phyloP scores from a whole-genome alignment of 495 filamentous ascomycete species.

The Chaetomium fimeti region DNA sequence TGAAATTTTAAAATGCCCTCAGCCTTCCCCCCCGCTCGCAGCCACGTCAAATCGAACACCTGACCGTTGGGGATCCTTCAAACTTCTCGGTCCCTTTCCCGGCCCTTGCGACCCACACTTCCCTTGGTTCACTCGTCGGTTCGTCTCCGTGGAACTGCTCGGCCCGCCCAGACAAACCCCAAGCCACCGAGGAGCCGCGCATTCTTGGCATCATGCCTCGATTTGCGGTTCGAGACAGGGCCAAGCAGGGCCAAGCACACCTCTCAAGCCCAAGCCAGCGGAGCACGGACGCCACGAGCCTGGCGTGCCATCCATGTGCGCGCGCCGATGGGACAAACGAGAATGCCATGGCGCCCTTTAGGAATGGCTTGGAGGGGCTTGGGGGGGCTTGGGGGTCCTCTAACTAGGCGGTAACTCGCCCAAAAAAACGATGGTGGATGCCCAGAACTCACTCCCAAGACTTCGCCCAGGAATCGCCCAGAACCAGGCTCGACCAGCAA shows the following conservation, averaged over 20 bases:
- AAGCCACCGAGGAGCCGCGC: constrained; percentile 15
- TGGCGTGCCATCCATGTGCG: constrained; percentile 2
- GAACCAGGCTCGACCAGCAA: no score
- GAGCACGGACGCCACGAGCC: not conserved
- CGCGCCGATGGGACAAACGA: not conserved
- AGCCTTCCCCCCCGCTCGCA: not conserved
- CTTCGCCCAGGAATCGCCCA: no score
- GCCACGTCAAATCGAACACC: not conserved
- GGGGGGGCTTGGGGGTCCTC: no score
- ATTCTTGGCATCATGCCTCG: constrained; percentile 18
- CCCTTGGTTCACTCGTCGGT: not conserved
- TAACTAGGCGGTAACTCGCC: no score
- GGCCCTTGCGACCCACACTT: not conserved
- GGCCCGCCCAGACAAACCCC: constrained; percentile 6
- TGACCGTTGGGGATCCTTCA: not conserved
- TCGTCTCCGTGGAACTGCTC: constrained; percentile 3
- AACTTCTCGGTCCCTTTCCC: no score
- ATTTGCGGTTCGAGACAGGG: not conserved
- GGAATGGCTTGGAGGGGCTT: no score
- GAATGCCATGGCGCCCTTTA: not conserved
- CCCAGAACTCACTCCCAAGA: no score
- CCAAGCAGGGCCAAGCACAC: not conserved
- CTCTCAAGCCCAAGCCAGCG: no score
- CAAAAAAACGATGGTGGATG: no score
- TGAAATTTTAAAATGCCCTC: not conserved